Evolutionary conservation across 345 rosid genomes (phyloP), one percentile per base, ranked within the genome.

Genomic region (Pseudoturritis turrita): DNA sequence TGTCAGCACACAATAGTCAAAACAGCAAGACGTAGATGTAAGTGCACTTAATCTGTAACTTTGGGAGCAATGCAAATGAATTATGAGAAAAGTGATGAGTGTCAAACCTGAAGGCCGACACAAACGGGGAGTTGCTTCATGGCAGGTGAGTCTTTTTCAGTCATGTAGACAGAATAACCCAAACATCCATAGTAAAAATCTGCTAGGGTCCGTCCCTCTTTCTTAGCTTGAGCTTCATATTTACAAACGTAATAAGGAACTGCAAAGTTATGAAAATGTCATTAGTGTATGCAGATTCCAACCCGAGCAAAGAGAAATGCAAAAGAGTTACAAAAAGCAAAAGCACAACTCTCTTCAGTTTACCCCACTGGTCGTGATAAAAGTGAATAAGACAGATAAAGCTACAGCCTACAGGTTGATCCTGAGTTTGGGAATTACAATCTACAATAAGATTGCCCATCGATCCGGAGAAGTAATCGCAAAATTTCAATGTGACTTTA

Each of bases 161-260:
- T 82, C 72, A 70, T 44, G 63, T 76, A 80, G 21, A 81, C 82
- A 7, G 90, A 87, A 72, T 84, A 84, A 4, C 92, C 96, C 72
- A 82, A 81, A 78, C 96, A 89, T 26, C 77, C 87, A 76, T 87
- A 89, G 58, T 84, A 81, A 77, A 87, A 87, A 60, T 83, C 85
- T 9, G 64, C 12, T 58, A 81, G 64, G 18, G 68, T 22, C 29
- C 79, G 40, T 6, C 84, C 81, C 12, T 84, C 84, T 78, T 75
- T 76, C 10, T 81, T 74, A 69, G 82, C 83, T 77, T 77, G 80
- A 52, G 55, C 67, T 82, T 88, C 89, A 53, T 80, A 64, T 64
- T 72, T 47, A 78, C 84, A 71, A 80, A 59, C 59, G 18, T 81
- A 66, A 63, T 77, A 74, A 44, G 85, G 85, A 54, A 79, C 90